Evolutionary conservation across 2,329 filamentous ascomycete species (phyloP), one percentile per base, ranked within the genome.

Genomic region (Acrodontium crateriforme): DNA sequence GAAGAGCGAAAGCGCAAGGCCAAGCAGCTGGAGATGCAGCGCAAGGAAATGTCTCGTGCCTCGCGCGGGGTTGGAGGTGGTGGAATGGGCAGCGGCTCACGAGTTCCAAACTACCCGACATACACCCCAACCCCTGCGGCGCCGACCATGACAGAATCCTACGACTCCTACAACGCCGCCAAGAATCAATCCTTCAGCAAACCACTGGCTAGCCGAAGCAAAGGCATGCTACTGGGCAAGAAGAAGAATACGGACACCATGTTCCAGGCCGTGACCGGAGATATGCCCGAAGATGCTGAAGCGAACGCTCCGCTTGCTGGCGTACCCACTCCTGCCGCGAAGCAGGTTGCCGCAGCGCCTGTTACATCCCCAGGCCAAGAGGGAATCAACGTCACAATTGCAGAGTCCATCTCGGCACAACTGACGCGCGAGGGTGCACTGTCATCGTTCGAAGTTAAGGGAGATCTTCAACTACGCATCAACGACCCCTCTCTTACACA

Each of bases 201-300:
- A 71, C 61, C 68, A 27, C 52, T 71, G 47, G 71, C 80, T 27
- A 71, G 77, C 34, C 83, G 91, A 60, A 84, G 83, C 46, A 98
- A 98, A 65, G 89, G 89, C 43, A 98, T 98, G 91, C 87, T 95
- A 58, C 67, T 98, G 32, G 89, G 89, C 58, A 95, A 95, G 67
- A 98, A 98, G 63, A 95, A 95, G 65, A 85, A 82, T 13, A 92
- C 80, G 16, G 87, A 91, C 55, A 87, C 92, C 55, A 93, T 95
- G 68, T 95, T 92, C 53, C 87, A 95, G 58, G 80, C 85, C 47
- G 85, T 98, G 18, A 78, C 84, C 41, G 82, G 81, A 34, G 87
- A 95, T 40, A 67, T 95, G 51, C 85, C 84, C n/a, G 69, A 77
- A 19, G 83, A 92, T 49, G 74, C 74, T 19, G 84, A 93, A 51